A percentile compares a stretch with the other conserved stretches of the same genome.
These are phyloP conservation scores for Auriscalpium microsporum DNA, from an alignment of 768 basidiomycete genomes.

Conservation along the genomic window DNA sequence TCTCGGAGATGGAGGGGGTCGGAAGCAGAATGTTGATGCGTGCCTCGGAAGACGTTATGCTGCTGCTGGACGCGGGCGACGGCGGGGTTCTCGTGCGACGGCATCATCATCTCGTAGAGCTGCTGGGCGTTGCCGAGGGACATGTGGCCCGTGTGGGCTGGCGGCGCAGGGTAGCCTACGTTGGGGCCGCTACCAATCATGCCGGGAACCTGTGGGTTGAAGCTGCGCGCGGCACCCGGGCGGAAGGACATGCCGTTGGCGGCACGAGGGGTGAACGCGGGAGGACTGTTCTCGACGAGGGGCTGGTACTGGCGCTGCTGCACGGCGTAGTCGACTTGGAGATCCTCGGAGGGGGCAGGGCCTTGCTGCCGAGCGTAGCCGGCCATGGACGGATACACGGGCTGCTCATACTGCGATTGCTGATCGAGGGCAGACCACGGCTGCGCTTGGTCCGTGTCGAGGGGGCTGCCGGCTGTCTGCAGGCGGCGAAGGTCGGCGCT, in stretches of 20 bases:
- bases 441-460: conserved; percentile 15
- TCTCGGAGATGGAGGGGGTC: conserved; percentile 75
- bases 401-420: conserved; percentile 24
- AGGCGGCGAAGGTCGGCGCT: conserved; percentile 66
- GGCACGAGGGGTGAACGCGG: conserved; percentile 32
- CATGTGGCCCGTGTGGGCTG: conserved; percentile 58
- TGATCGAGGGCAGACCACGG: conserved; percentile 22
- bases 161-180: conserved; percentile 30
- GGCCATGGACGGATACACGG: conserved; percentile 61
- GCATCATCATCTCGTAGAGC: conserved; percentile 63
- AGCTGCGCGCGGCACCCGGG: conserved; percentile 44
- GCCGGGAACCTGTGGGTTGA: conserved; percentile 38
- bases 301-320: conserved; percentile 51
- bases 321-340: conserved; percentile 46
- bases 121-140: conserved; percentile 70
- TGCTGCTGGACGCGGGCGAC: conserved; percentile 75
- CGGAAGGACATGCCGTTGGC: conserved; percentile 52
- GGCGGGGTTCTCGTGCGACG: conserved; percentile 49
- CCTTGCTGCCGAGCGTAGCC: conserved; percentile 33
- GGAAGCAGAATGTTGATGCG: conserved; percentile 77
- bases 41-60: conserved; percentile 61
- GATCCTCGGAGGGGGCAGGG: conserved; percentile 21
- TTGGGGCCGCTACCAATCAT: conserved; percentile 45
- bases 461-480: conserved; percentile 44
- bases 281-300: conserved; percentile 30